Percentiles rank a stretch among this genome's conserved stretches.
These are phyloP conservation scores for Chloris gayana DNA, from an alignment of 176 grass and related monocot genomes.

Conservation along the genomic window DNA sequence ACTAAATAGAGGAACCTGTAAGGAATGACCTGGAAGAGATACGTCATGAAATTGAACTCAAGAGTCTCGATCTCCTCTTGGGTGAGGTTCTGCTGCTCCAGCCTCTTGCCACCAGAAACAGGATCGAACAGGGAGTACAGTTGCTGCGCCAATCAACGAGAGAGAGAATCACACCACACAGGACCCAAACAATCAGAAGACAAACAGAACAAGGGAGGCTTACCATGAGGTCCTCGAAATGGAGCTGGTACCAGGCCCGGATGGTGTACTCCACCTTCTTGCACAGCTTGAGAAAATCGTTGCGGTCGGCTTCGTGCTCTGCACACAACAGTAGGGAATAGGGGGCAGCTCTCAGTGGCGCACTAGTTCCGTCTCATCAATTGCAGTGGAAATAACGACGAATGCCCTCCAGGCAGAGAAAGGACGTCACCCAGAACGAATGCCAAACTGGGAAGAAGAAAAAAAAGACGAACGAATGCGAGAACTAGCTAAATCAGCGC, in stretches of 20 bases:
- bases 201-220: slow-evolving; percentile 3
- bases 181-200: no score
- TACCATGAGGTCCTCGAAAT: slow-evolving; percentile 82
- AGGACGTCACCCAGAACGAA: not conserved
- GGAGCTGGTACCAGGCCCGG: slow-evolving; percentile 73
- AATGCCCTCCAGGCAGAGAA: not conserved
- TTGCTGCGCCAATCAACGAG: slow-evolving; percentile 53
- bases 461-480: not conserved
- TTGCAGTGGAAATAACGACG: not conserved
- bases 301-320: slow-evolving; percentile 57
- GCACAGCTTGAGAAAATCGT: slow-evolving; percentile 76
- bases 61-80: slow-evolving; percentile 57
- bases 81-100: slow-evolving; percentile 75
- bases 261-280: slow-evolving; percentile 83
- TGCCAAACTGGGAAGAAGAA: no score
- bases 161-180: not conserved
- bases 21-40: slow-evolving; percentile 74
- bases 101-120: slow-evolving; percentile 61
- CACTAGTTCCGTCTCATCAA: not conserved
- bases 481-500: not conserved
- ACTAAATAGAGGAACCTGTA: not conserved
- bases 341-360: not conserved
- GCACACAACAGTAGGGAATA: not conserved
- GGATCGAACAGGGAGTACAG: slow-evolving; percentile 81
- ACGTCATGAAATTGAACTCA: slow-evolving; percentile 79